Percentiles rank a stretch among this genome's conserved stretches.
Evolutionary conservation across 2,329 filamentous ascomycete genomes (phyloP).

Genomic region (Biscogniauxia mediterranea): DNA sequence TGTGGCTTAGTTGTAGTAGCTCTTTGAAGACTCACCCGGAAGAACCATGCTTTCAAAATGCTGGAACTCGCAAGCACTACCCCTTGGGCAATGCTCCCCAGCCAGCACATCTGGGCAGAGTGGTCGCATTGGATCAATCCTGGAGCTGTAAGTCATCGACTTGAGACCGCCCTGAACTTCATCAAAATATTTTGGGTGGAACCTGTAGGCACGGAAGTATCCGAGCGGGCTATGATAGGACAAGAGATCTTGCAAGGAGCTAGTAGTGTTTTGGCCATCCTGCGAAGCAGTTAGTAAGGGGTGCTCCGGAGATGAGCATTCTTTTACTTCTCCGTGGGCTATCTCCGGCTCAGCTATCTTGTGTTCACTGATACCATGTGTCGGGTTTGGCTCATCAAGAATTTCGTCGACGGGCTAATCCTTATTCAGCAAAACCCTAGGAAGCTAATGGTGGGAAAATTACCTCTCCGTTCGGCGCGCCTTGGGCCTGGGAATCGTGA

Average conservation of each 20-base stretch:
- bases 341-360: constrained; percentile 12
- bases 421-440: constrained; percentile 11
- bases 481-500: constrained; percentile 11
- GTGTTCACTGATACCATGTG: constrained; percentile 9
- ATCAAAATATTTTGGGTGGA: constrained; percentile 73
- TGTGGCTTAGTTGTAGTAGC: constrained; percentile 13
- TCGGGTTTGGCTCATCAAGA: constrained; percentile 22
- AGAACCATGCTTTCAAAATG: constrained; percentile 75
- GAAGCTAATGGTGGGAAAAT: constrained; percentile 2
- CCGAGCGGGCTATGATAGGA: constrained; percentile 83
- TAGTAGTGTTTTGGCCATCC: constrained; percentile 19
- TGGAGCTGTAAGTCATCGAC: constrained; percentile 91
- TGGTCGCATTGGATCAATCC: constrained; percentile 71
- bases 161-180: constrained; percentile 73
- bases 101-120: constrained; percentile 76
- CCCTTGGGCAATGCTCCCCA: constrained; percentile 67
- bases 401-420: constrained; percentile 20
- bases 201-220: constrained; percentile 84
- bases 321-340: constrained; percentile 32
- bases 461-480: constrained; percentile 22
- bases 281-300: constrained; percentile 31
- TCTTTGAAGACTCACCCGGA: constrained; percentile 63
- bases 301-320: constrained; percentile 27
- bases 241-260: constrained; percentile 36
- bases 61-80: constrained; percentile 69